phyloP scores from a whole-genome alignment of 192 early-diverging fungal species.

The Linnemannia elongata region DNA sequence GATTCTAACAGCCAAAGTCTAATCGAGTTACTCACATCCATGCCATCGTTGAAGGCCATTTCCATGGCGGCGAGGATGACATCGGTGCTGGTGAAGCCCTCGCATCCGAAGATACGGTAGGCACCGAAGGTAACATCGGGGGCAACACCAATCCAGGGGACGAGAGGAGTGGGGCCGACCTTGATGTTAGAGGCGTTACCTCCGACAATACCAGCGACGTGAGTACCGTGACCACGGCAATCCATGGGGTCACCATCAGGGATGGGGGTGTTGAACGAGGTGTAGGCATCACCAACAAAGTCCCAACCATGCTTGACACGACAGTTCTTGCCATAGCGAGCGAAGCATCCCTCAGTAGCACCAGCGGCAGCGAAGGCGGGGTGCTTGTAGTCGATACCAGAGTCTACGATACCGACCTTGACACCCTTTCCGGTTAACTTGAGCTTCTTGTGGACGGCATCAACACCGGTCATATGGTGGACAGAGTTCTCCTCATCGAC shows the following conservation, averaged over 20 bases:
- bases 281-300: constrained; percentile 67
- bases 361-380: constrained; percentile 68
- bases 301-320: constrained; percentile 73
- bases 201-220: constrained; percentile 80
- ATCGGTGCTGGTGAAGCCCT: constrained; percentile 71
- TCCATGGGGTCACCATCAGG: constrained; percentile 67
- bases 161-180: constrained; percentile 20
- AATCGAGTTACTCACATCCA: constrained; percentile 70
- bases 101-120: constrained; percentile 89
- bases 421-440: constrained; percentile 54
- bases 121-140: constrained; percentile 82
- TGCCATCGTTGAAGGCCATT: constrained; percentile 74
- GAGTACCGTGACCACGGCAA: constrained; percentile 75
- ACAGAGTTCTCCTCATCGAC: constrained; percentile 26
- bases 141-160: constrained; percentile 81
- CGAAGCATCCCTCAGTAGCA: constrained; percentile 64
- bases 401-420: constrained; percentile 71
- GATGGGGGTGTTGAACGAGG: constrained; percentile 31
- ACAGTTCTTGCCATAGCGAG: constrained; percentile 65
- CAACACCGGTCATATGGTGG: constrained; percentile 63
- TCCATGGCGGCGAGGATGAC: constrained; percentile 84
- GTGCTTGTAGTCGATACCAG: constrained; percentile 70
- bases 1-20: background rate
- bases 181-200: constrained; percentile 66
- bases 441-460: constrained; percentile 38